Base-by-base conservation (phyloP, 1,284 basidiomycete species). In the Neonothopanus nambi region DNA sequence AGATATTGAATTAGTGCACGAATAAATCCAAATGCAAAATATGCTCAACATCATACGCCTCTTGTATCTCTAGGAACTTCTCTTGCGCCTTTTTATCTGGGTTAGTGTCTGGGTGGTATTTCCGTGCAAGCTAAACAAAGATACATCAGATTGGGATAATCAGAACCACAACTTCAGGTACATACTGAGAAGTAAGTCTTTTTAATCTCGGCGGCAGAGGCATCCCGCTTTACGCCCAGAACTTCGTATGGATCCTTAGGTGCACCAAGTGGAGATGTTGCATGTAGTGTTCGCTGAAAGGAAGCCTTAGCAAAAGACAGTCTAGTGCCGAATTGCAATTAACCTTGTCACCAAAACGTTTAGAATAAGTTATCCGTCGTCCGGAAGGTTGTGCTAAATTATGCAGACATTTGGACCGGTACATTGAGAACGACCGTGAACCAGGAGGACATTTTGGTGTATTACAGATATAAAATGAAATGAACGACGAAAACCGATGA, bases 71-170 rank as follows among this genome's bases (percentile, higher is more conserved):
- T 28, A 96, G 83, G 70, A 99, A 99, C 67, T 92, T 92, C 59
- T 93, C 92, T 64, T 93, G 90, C 0, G 96, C 93, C 45, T 80
- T 80, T 63, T 91, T 89, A 68, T 98, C 95, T 56, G 95, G 92
- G 73, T 95, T 98, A 18, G 95, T 95, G 67, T 99, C 97, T 0
- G 97, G 97, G 72, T 99, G 97, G 67, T 88, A 98, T 78, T 98
- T 97, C 58, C 97, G 91, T 26, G 97, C 97, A 59, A 99, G 88
- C 92, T 98, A 64, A 33, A 43, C 39, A 15, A 38, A 58, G 53
- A 52, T 44, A 48, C 63, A 23, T 48, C 33, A 44, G 52, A 35
- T 45, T 24, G 42, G 51, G 47, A 24, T 36, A 9, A 9, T 9
- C n/a, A 33, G 24, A 21, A 48, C 37, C n/a, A 3, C 12, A 33